phyloP scores from a whole-genome alignment of 495 filamentous ascomycete genomes.

The Penicillium silybi region DNA sequence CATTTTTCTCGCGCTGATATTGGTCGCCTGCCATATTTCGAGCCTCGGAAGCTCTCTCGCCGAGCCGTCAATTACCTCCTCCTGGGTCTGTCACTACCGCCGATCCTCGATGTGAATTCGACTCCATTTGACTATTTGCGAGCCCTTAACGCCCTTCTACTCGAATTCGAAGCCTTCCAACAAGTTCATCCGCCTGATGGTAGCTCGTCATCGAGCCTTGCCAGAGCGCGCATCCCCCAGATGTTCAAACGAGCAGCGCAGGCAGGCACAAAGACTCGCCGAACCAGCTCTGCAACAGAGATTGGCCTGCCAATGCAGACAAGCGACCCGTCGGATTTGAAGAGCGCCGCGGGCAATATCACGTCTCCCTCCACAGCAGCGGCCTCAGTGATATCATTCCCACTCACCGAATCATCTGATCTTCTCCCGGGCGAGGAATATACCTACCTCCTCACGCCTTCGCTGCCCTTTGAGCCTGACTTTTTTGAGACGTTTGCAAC shows the following conservation, averaged over 20 bases:
- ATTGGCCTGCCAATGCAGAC: constrained; percentile 59
- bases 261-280: constrained; percentile 61
- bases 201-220: constrained; percentile 62
- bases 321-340: constrained; percentile 49
- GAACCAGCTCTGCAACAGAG: constrained; percentile 66
- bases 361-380: constrained; percentile 37
- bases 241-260: constrained; percentile 79
- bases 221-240: constrained; percentile 72
- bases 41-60: constrained; percentile 73
- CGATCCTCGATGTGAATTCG: constrained; percentile 79
- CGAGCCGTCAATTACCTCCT: constrained; percentile 90
- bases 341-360: constrained; percentile 38
- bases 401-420: constrained; percentile 50
- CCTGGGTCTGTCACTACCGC: constrained; percentile 85
- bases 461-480: constrained; percentile 94
- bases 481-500: constrained; percentile 98
- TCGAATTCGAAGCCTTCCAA: constrained; percentile 92
- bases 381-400: constrained; percentile 41
- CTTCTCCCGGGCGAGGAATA: constrained; percentile 74
- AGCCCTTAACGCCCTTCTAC: constrained; percentile 77
- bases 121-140: constrained; percentile 80
- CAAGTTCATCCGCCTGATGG: constrained; percentile 77
- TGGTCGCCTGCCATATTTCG: constrained; percentile 77
- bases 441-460: constrained; percentile 79
- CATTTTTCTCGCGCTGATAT: constrained; percentile 84